Conservation (phyloP, 2,329 filamentous ascomycete species). For the Penicillium sp. region DNA sequence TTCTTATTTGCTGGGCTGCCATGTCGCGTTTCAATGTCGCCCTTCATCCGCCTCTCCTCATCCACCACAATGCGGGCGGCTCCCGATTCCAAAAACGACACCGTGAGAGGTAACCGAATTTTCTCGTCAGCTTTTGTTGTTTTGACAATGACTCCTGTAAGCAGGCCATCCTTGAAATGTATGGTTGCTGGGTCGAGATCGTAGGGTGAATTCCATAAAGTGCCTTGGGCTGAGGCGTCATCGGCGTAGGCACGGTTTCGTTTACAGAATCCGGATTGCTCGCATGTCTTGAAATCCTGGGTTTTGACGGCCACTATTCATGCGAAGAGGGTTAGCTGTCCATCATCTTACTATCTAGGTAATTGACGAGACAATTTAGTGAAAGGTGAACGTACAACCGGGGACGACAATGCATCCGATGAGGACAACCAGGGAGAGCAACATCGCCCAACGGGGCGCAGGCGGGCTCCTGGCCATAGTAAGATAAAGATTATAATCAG, state of each 20-base stretch:
- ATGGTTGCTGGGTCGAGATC: slow-evolving; percentile 69
- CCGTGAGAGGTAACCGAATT: slow-evolving; percentile 75
- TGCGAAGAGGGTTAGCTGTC: slow-evolving; percentile 9
- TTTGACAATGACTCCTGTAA: slow-evolving; percentile 81
- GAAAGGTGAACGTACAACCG: slow-evolving; percentile 54
- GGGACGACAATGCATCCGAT: slow-evolving; percentile 62
- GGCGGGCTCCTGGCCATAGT: slow-evolving; percentile 53
- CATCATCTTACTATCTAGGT: neutral
- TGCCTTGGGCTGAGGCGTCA: slow-evolving; percentile 62
- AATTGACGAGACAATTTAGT: neutral
- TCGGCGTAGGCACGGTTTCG: slow-evolving; percentile 91
- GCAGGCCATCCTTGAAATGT: slow-evolving; percentile 73
- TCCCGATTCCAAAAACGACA: slow-evolving; percentile 88
- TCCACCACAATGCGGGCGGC: slow-evolving; percentile 84
- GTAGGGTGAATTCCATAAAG: slow-evolving; percentile 78
- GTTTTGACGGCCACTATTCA: slow-evolving; percentile 78
- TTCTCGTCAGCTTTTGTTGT: slow-evolving; percentile 66
- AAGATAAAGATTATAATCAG: slow-evolving; percentile 21
- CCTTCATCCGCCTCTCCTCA: slow-evolving; percentile 84
- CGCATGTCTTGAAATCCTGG: slow-evolving; percentile 94
- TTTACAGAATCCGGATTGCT: slow-evolving; percentile 95
- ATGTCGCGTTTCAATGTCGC: slow-evolving; percentile 83
- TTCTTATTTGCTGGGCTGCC: slow-evolving; percentile 83
- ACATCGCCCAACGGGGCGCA: slow-evolving; percentile 64
- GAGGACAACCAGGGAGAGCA: slow-evolving; percentile 59